These are phyloP conservation scores for Jacaranda copaia DNA, from an alignment of 257 asterid genomes.

Conservation along the genomic window DNA sequence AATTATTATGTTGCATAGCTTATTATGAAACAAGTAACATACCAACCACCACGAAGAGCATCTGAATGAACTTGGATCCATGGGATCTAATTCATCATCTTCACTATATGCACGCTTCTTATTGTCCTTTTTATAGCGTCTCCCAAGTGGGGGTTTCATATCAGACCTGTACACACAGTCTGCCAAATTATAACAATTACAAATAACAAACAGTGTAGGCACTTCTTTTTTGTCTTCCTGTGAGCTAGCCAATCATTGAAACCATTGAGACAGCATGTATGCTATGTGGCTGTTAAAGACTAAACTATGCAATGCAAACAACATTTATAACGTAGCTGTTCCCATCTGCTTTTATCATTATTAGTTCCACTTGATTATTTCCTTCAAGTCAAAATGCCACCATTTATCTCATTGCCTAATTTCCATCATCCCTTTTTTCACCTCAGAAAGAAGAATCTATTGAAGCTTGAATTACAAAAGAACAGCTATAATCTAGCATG, in stretches of 20 bases:
- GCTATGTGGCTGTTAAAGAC: background rate
- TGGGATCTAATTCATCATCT: slow-evolving; percentile 96
- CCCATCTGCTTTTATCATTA: background rate
- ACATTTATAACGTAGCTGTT: background rate
- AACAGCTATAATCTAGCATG: slow-evolving; percentile 28
- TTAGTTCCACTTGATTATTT: slow-evolving; percentile 9
- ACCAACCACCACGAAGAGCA: slow-evolving; percentile 99
- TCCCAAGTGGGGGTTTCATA: slow-evolving; percentile 80
- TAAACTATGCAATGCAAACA: background rate
- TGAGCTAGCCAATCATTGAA: slow-evolving; percentile 3
- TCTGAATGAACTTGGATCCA: slow-evolving; percentile 99
- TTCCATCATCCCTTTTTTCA: background rate
- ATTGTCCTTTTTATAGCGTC: slow-evolving; percentile 68
- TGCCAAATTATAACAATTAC: slow-evolving; percentile 28
- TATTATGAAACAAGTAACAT: slow-evolving; percentile 42
- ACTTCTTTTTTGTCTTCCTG: background rate
- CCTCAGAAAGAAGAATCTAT: background rate
- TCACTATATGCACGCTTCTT: slow-evolving; percentile 76
- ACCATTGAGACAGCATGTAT: background rate
- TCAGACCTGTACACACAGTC: slow-evolving; percentile 60
- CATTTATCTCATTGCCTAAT: background rate
- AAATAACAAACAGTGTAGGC: background rate
- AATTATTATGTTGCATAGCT: background rate
- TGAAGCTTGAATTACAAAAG: slow-evolving; percentile 8
- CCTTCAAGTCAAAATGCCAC: slow-evolving; percentile 8